These are phyloP conservation scores for Rhododendron molle DNA, from an alignment of 148 eudicot genomes.

Conservation along the genomic window DNA sequence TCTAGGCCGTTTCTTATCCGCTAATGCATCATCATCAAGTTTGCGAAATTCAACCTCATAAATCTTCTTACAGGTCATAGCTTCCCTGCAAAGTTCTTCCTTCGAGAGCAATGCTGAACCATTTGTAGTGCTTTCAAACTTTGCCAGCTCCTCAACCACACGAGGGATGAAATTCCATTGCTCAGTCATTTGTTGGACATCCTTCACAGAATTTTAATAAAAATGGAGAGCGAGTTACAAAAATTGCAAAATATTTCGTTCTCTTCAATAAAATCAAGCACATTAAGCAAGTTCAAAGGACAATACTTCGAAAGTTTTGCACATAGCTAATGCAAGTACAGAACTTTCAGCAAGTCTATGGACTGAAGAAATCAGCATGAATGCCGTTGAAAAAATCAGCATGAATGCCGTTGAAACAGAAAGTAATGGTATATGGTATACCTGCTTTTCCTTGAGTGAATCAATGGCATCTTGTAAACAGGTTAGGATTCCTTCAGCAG, in stretches of 20 bases:
- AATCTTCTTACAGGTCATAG: slow-evolving; percentile 55
- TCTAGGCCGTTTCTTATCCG: slow-evolving; percentile 24
- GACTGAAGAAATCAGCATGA: background rate
- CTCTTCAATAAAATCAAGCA: background rate
- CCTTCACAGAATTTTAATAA: slow-evolving; percentile 26
- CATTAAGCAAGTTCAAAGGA: background rate
- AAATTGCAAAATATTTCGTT: background rate
- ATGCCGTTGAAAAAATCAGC: background rate
- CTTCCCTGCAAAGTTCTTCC: slow-evolving; percentile 59
- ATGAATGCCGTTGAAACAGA: background rate
- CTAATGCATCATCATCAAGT: slow-evolving; percentile 14
- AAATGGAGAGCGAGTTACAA: slow-evolving; percentile 7
- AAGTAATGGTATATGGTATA: slow-evolving; percentile 32
- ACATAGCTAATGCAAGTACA: background rate
- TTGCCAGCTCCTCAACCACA: slow-evolving; percentile 67
- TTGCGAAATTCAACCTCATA: slow-evolving; percentile 51
- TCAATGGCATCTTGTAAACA: slow-evolving; percentile 87
- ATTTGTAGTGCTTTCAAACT: slow-evolving; percentile 30
- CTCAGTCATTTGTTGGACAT: slow-evolving; percentile 50
- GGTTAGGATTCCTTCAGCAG: slow-evolving; percentile 83
- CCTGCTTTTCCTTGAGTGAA: slow-evolving; percentile 65
- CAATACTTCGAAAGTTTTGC: background rate
- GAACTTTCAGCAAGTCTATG: background rate
- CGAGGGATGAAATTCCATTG: slow-evolving; percentile 77
- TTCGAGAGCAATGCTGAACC: slow-evolving; percentile 24